Evolutionary conservation across 129 eudicot genomes (phyloP).

Genomic region (Artemisia argyi): DNA sequence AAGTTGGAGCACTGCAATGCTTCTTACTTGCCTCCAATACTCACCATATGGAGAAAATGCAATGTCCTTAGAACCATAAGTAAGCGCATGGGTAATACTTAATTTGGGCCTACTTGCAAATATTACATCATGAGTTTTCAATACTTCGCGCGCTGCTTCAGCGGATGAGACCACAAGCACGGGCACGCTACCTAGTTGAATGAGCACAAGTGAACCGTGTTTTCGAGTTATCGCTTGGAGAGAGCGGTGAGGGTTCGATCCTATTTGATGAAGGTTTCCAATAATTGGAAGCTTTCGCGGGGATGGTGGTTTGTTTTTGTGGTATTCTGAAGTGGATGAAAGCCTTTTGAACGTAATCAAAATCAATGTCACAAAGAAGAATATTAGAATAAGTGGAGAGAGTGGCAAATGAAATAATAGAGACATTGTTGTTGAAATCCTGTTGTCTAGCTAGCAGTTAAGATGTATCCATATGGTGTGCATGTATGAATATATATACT

Average conservation of each 20-base stretch:
- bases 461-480: not conserved
- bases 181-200: constrained; percentile 43
- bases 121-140: constrained; percentile 43
- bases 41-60: constrained; percentile 38
- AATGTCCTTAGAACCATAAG: constrained; percentile 34
- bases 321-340: not conserved
- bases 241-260: constrained; percentile 39
- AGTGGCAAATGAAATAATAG: not conserved
- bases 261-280: constrained; percentile 51
- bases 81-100: constrained; percentile 10
- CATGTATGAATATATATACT: not conserved
- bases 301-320: constrained; percentile 39
- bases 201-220: constrained; percentile 41
- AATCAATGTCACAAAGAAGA: constrained; percentile 1
- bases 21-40: constrained; percentile 45
- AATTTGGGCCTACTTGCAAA: constrained; percentile 37
- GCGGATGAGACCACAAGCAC: constrained; percentile 40
- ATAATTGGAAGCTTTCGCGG: constrained; percentile 51
- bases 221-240: constrained; percentile 29
- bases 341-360: constrained; percentile 15
- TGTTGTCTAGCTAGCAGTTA: not conserved
- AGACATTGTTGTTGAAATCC: constrained; percentile 2
- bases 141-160: constrained; percentile 32
- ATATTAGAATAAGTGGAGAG: not conserved
- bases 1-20: constrained; percentile 34